Evolutionary conservation across 331 rosid species (phyloP).

Genomic region (Quercus lobata): DNA sequence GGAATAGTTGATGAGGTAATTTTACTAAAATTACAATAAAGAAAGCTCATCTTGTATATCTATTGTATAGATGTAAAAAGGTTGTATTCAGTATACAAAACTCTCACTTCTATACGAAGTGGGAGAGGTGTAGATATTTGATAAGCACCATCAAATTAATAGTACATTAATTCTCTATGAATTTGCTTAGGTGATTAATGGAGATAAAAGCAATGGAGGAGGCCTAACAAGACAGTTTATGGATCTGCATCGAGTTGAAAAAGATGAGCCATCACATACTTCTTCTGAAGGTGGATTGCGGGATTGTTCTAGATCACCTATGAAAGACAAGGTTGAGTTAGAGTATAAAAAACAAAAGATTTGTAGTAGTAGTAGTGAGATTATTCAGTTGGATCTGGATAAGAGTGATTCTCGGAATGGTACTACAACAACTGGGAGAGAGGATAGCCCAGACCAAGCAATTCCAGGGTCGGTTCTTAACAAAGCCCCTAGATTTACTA

Average conservation of each 20-base stretch:
- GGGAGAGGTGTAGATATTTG: too few species aligned
- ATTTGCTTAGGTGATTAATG: conserved; percentile 13
- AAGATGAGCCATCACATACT: conserved; percentile 14
- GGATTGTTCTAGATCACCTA: background rate
- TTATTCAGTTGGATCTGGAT: background rate
- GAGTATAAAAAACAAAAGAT: background rate
- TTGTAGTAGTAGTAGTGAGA: background rate
- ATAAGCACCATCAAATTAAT: too few species aligned
- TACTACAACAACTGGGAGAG: background rate
- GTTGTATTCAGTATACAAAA: too few species aligned
- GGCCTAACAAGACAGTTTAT: conserved; percentile 29
- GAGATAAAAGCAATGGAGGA: conserved; percentile 18
- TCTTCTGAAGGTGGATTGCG: conserved; percentile 20
- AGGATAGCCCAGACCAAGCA: conserved; percentile 18
- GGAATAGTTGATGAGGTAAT: conserved; percentile 12
- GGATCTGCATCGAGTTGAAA: conserved; percentile 21
- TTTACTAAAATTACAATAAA: background rate
- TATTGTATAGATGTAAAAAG: too few species aligned
- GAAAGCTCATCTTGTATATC: too few species aligned
- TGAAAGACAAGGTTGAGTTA: conserved; percentile 17
- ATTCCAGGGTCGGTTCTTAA: conserved; percentile 29
- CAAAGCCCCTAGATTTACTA: conserved; percentile 24
- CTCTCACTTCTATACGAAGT: too few species aligned
- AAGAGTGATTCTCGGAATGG: conserved; percentile 12
- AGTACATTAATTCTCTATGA: too few species aligned